Base-by-base conservation (phyloP, 495 filamentous ascomycete species). In the Daldinia loculata region DNA sequence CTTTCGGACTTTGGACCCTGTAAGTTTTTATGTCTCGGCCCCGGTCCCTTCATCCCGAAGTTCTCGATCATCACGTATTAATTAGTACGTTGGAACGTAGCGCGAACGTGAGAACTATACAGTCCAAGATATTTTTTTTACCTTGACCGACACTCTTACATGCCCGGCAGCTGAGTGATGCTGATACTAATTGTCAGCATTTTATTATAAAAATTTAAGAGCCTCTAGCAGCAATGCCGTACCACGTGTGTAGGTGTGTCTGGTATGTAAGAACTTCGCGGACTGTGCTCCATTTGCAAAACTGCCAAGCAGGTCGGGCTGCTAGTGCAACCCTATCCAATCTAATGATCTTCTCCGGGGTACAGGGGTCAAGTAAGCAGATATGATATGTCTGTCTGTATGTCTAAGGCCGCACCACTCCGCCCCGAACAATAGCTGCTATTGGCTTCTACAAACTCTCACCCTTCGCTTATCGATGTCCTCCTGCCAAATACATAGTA, bases 91-190 rank as follows among this genome's bases (percentile, higher is more conserved):
- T 22, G 3, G 43, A 24, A 24, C 1, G 22, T 38, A 41, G 19
- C 22, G 19, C 1, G 11, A 15, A 38, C 22, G 32, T 24, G 55
- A 34, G 30, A 14, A 26, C 19, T 56, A 36, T 32, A 26, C 19
- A 15, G 5, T 38, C 11, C 6, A 57, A n/a, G 9, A 30, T 53
- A 15, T n/a, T 15, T 19, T 67, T 41, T 19, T 67, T 41, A 51
- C 15, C 58, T 63, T 72, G 70, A 72, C 70, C 70, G 70, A 72
- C 64, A 61, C 17, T 72, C 70, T 72, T 72, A 72, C 70, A 43
- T 32, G 52, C 8, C 19, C n/a, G 12, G 48, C 53, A 22, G 59
- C 70, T 72, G 64, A 67, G 55, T 72, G 69, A 59, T 59, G 61
- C 45, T 41, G 52, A 61, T 67, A 30, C 32, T 24, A 43, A 36